Base-by-base conservation (phyloP, 1,284 basidiomycete species). In the Grifola frondosa region DNA sequence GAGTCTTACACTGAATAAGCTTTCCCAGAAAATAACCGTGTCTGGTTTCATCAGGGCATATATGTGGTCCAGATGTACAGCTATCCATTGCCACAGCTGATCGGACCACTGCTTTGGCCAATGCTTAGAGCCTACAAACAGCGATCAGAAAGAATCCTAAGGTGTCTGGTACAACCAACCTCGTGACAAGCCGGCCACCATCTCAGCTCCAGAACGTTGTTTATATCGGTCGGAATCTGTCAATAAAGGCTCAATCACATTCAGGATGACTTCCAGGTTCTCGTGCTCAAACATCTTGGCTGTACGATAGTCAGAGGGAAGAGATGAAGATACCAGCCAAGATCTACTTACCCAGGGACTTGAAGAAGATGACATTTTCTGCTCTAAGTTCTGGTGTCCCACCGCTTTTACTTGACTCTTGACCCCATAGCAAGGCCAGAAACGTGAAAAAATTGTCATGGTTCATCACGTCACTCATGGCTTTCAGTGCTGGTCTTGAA, bases 201-300 rank as follows among this genome's bases (percentile, higher is more conserved):
- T 70, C 70, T 99, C 96, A 38, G 88, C 91, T 6, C 88, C 87
- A 17, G 92, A 92, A 23, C 95, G 80, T 60, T 96, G 94, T 66
- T 92, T 91, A 71, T 92, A 96, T 44, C 92, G 88, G 61, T 97
- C 91, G 28, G 77, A 58, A 46, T 86, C 86, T 24, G 70, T 71
- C 35, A 90, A 65, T 30, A 88, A 60, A 7, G 78, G 71, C 34
- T 91, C 85, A 24, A 84, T 66, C 11, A 70, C 63, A 12, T 67
- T 61, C 35, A 88, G 65, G 11, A 90, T 64, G 16, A 66, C 63
- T 29, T 78, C 70, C 20, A 91, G 61, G 6, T 73, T 66, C 23
- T 72, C 68, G 45, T 74, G 70, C 40, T 81, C 81, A 44, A 80
- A 84, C 61, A 80, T 77, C 62, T 89, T 88, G 33, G 74, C 86